These are phyloP conservation scores for Lichtheimia corymbifera DNA, from an alignment of 371 early-diverging fungal genomes.

Conservation along the genomic window DNA sequence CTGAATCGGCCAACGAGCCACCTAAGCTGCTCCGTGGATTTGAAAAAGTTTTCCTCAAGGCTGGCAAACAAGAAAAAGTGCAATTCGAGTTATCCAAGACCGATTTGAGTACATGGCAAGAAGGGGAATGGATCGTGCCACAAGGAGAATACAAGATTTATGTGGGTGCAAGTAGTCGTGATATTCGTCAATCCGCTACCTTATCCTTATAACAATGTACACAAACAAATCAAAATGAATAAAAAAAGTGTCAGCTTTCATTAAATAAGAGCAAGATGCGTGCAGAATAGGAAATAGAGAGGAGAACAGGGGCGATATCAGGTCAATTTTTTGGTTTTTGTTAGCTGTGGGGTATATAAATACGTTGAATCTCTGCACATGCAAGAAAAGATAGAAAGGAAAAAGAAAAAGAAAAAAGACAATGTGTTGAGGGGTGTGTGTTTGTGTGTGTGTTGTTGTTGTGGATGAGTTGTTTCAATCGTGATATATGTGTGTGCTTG, in stretches of 20 bases:
- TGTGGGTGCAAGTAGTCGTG: conserved; percentile 46
- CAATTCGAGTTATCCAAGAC: conserved; percentile 17
- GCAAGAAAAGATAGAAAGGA: too few species aligned
- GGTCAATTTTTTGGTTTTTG: not conserved
- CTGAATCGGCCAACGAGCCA: conserved; percentile 33
- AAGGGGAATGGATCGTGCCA: conserved; percentile 26
- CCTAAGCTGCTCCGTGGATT: conserved; percentile 48
- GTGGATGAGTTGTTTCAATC: too few species aligned
- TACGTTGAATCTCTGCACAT: too few species aligned
- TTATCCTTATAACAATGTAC: conserved; percentile 5
- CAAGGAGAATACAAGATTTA: conserved; percentile 31
- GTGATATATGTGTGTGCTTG: too few species aligned
- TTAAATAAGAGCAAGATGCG: conserved; percentile 1
- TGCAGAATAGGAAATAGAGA: not conserved
- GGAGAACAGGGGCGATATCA: not conserved
- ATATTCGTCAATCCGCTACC: conserved; percentile 26
- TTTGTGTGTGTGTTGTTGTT: too few species aligned
- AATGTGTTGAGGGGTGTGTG: too few species aligned
- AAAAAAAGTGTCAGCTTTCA: not conserved
- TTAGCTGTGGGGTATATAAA: not conserved
- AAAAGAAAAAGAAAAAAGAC: too few species aligned
- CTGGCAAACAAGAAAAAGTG: conserved; percentile 23
- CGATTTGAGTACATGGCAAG: conserved; percentile 40
- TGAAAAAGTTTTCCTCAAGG: conserved; percentile 32
- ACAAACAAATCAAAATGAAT: not conserved